Evolutionary conservation across 129 eudicot species (phyloP), one percentile per base, ranked within the genome.

Genomic region (Calendula officinalis): DNA sequence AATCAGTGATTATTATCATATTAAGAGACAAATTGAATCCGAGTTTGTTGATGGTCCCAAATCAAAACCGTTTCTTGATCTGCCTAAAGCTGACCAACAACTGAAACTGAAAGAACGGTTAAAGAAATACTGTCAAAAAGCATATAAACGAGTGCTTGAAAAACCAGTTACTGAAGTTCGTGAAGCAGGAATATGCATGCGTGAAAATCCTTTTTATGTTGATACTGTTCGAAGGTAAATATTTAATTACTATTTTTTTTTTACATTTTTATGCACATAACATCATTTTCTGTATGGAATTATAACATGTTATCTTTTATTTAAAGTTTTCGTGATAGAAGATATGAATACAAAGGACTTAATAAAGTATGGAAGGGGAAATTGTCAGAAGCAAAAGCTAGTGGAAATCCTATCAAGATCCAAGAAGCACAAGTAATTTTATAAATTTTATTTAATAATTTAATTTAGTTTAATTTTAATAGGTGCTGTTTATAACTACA

Each of bases 111-210:
- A 89, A 75, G 99, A 94, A 8, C 97, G 99, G 58, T 63, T 94
- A 52, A 84, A 84, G 70, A 94, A 83, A 71, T 94, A 94, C 75
- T 94, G 99, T 75, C 99, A 94, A 57, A 94, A 94, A 97, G 99
- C 97, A 32, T 94, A 89, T 75, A 94, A 89, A 75, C 86, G 99
- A 72, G 99, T 89, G 45, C 94, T 94, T 39, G 80, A 89, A 33
- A 94, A 89, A 71, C 99, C 99, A 48, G 78, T 75, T 8, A 77
- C 92, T 33, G 99, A 86, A 78, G 70, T 82, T 65, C 87, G 99
- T 58, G 95, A 86, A 74, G 99, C 99, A 70, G 99, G 97, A 76
- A 82, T 94, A 63, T 94, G 99, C 82, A 94, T 94, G 99, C 86
- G 99, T 57, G 99, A 94, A 84, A 94, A 94, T 69, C 81, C 99